Percentiles rank a stretch among this genome's conserved stretches.
These are phyloP conservation scores for Lentinula raphanica DNA, from an alignment of 768 basidiomycete species.

Conservation along the genomic window DNA sequence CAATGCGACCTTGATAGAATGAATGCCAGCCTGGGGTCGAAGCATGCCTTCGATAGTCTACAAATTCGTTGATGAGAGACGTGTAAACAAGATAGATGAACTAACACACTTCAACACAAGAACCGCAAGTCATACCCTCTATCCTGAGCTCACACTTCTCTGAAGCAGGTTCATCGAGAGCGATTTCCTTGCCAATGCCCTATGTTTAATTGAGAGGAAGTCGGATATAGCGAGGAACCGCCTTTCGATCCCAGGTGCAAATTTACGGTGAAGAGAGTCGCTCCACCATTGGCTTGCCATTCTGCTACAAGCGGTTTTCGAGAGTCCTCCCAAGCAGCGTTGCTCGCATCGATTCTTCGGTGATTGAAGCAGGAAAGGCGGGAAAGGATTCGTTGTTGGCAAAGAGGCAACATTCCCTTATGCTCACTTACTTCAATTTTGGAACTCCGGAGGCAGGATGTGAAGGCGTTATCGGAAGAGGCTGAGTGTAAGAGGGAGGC, in stretches of 20 bases:
- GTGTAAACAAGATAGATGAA: background rate
- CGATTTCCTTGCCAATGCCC: constrained; percentile 16
- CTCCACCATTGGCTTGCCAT: constrained; percentile 43
- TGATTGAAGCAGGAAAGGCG: constrained; percentile 63
- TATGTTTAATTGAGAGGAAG: too few relatives aligned
- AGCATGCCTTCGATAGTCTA: constrained; percentile 86
- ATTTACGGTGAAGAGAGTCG: constrained; percentile 53
- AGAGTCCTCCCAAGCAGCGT: constrained; percentile 47
- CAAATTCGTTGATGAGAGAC: background rate
- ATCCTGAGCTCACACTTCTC: constrained; percentile 75
- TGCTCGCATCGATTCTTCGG: constrained; percentile 55
- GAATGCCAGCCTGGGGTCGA: constrained; percentile 79
- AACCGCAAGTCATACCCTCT: constrained; percentile 87
- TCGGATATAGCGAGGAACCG: constrained; percentile 49
- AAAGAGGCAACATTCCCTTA: background rate
- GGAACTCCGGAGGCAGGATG: constrained; percentile 28
- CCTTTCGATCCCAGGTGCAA: constrained; percentile 56
- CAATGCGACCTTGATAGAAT: constrained; percentile 91
- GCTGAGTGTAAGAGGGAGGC: too few relatives aligned
- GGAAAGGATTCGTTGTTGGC: constrained; percentile 18
- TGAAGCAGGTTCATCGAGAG: constrained; percentile 20
- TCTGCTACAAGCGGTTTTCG: constrained; percentile 58
- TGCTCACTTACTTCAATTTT: constrained; percentile 24
- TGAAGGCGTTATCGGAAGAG: too few relatives aligned
- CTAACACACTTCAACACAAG: constrained; percentile 74